phyloP scores from a whole-genome alignment of 805 yeast genomes.

The Lachancea sp. region DNA sequence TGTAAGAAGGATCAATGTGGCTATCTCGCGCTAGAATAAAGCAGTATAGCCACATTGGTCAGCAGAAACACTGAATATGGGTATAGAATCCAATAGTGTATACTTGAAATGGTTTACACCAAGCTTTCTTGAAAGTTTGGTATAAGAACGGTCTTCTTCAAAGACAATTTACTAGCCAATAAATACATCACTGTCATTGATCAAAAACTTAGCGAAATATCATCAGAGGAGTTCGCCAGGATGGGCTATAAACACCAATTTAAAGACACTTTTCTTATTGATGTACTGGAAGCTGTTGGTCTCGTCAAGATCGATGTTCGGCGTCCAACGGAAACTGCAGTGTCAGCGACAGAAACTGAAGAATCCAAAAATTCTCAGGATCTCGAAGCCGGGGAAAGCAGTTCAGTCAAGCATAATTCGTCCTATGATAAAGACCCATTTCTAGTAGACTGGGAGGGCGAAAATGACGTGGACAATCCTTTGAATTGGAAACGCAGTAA shows the following conservation, averaged over 20 bases:
- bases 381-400: background rate
- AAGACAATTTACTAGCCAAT: no score
- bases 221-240: background rate
- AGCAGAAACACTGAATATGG: no score
- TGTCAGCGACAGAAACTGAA: background rate
- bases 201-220: no score
- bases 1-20: no score
- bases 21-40: no score
- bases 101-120: no score
- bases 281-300: conserved; percentile 18
- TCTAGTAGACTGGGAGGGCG: conserved; percentile 22
- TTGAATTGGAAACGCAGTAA: conserved; percentile 45
- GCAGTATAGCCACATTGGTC: no score
- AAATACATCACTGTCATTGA: no score
- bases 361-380: background rate
- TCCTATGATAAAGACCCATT: conserved; percentile 26
- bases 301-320: conserved; percentile 6
- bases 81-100: no score
- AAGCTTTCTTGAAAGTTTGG: no score
- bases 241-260: conserved; percentile 10
- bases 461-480: conserved; percentile 51
- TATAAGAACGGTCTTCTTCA: no score
- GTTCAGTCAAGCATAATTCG: background rate
- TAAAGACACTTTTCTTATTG: conserved; percentile 21
- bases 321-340: background rate